These are phyloP conservation scores for Dimargaris xerosporica DNA, from an alignment of 192 early-diverging fungal genomes.

Conservation along the genomic window DNA sequence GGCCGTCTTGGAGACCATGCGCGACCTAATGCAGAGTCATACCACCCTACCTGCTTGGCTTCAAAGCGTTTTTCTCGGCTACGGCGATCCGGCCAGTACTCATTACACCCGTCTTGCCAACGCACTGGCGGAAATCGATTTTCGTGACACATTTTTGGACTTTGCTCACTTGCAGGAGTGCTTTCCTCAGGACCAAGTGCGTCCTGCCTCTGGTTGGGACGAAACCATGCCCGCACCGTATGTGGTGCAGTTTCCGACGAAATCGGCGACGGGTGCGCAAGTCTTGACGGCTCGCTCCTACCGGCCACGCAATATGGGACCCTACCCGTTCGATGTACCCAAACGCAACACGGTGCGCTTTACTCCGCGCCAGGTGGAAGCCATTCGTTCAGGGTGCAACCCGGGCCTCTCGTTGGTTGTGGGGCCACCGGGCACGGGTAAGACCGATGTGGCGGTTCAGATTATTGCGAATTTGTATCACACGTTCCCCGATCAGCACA, in stretches of 20 bases:
- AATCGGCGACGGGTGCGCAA: constrained; percentile 28
- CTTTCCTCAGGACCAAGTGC: constrained; percentile 28
- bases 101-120: constrained; percentile 45
- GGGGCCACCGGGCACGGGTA: constrained; percentile 97
- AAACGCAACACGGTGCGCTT: constrained; percentile 64
- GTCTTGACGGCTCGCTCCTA: constrained; percentile 22
- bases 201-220: constrained; percentile 19
- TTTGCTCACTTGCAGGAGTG: constrained; percentile 55
- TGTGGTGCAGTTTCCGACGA: constrained; percentile 47
- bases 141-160: constrained; percentile 81
- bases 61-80: constrained; percentile 79
- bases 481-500: constrained; percentile 76
- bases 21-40: constrained; percentile 73
- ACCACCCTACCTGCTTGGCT: constrained; percentile 84
- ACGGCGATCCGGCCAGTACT: constrained; percentile 76
- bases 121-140: constrained; percentile 43
- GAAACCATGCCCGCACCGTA: constrained; percentile 45
- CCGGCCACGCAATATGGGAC: constrained; percentile 48
- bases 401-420: constrained; percentile 86
- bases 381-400: constrained; percentile 72
- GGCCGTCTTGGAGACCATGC: constrained; percentile 76
- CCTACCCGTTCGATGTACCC: constrained; percentile 53
- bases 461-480: constrained; percentile 92
- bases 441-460: constrained; percentile 96
- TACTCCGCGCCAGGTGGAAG: constrained; percentile 70